Conservation (phyloP, 2,329 filamentous ascomycete species). For the Chrysosphaeria jannelii region DNA sequence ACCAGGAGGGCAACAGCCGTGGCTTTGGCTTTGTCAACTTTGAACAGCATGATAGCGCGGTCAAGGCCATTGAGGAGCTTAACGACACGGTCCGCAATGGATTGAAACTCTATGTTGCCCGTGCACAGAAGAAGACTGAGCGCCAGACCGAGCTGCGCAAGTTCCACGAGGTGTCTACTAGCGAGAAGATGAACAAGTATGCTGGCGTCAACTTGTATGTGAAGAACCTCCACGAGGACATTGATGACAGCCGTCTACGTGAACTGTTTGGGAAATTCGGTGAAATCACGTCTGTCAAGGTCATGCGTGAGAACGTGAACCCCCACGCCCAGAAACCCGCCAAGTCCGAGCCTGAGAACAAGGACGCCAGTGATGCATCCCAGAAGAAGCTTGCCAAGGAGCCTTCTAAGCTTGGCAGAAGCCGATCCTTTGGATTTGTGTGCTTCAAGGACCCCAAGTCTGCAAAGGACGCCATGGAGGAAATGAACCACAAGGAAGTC, state of each 20-base stretch:
- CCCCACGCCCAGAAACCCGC: no score
- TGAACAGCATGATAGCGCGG: slow-evolving; percentile 64
- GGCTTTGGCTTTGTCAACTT: slow-evolving; percentile 95
- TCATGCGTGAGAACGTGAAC: slow-evolving; percentile 70
- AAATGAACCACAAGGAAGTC: slow-evolving; percentile 99
- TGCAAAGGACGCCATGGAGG: slow-evolving; percentile 92
- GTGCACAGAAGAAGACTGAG: slow-evolving; percentile 97
- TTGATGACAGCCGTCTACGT: slow-evolving; percentile 93
- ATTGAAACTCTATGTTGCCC: slow-evolving; percentile 90
- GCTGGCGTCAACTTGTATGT: slow-evolving; percentile 98
- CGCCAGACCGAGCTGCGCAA: slow-evolving; percentile 97
- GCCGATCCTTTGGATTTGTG: slow-evolving; percentile 98
- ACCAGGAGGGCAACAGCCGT: slow-evolving; percentile 72
- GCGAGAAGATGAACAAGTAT: slow-evolving; percentile 98
- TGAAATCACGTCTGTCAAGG: slow-evolving; percentile 93
- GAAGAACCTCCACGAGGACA: slow-evolving; percentile 92
- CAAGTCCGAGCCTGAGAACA: slow-evolving; percentile 43
- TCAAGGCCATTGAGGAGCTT: slow-evolving; percentile 66
- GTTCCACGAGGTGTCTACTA: slow-evolving; percentile 89
- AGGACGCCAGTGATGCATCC: slow-evolving; percentile 9
- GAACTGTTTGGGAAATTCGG: slow-evolving; percentile 77
- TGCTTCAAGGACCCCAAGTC: slow-evolving; percentile 99
- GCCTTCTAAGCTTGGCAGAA: slow-evolving; percentile 49
- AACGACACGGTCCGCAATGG: slow-evolving; percentile 79
- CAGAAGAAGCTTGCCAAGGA: slow-evolving; percentile 1